A percentile compares a stretch with the other conserved stretches of the same genome.
These are phyloP conservation scores for Suillus occidentalis DNA, from an alignment of 768 basidiomycete genomes.

Conservation along the genomic window DNA sequence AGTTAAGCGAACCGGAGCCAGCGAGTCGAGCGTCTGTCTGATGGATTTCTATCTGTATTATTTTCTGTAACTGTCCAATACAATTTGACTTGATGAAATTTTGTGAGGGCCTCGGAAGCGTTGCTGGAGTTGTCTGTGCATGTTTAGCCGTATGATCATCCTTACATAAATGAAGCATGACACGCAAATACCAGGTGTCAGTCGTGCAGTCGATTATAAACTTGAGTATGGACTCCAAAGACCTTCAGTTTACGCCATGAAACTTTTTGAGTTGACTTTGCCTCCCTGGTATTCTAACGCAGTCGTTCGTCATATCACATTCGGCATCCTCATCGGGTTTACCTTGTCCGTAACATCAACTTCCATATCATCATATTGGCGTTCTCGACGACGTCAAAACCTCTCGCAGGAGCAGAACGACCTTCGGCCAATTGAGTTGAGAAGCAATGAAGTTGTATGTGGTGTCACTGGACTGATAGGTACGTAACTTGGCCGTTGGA, in stretches of 20 bases:
- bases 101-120: not conserved
- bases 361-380: conserved; percentile 55
- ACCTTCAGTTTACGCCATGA: conserved; percentile 14
- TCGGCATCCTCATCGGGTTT: conserved; percentile 70
- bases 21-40: conserved; percentile 64
- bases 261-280: conserved; percentile 10
- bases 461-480: conserved; percentile 89
- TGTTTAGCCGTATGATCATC: no score
- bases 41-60: conserved; percentile 42
- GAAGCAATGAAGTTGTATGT: conserved; percentile 74
- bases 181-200: not conserved
- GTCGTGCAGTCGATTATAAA: not conserved
- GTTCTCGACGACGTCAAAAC: conserved; percentile 49
- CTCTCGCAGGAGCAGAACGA: conserved; percentile 29
- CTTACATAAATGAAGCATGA: not conserved
- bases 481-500: conserved; percentile 32
- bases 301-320: conserved; percentile 36
- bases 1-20: conserved; percentile 35
- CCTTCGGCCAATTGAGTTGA: conserved; percentile 63
- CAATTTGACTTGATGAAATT: not conserved
- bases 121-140: no score
- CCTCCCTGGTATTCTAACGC: conserved; percentile 25
- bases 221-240: not conserved
- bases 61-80: not conserved
- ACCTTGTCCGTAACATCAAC: conserved; percentile 74